phyloP scores from a whole-genome alignment of 495 filamentous ascomycete species.

The Echria macrotheca region DNA sequence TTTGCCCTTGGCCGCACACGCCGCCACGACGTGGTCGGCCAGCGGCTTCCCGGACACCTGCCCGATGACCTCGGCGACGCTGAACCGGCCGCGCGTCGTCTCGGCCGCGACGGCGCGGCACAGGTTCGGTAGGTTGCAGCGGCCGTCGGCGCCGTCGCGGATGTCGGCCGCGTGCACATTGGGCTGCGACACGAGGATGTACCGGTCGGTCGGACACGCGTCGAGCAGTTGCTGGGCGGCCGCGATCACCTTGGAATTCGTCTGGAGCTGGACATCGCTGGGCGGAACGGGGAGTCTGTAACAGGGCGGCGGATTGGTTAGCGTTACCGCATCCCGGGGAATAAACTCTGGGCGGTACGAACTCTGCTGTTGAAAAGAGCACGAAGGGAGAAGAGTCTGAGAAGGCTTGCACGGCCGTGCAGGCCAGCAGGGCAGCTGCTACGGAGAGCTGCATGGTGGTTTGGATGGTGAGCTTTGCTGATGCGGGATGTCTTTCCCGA shows the following conservation, averaged over 20 bases:
- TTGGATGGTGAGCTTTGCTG: constrained; percentile 11
- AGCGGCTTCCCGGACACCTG: constrained; percentile 43
- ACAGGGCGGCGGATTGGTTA: too few relatives aligned
- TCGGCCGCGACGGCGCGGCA: constrained; percentile 21
- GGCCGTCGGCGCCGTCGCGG: constrained; percentile 25
- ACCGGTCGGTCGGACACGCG: constrained; percentile 67
- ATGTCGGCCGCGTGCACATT: constrained; percentile 65
- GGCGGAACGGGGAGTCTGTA: constrained; percentile 29
- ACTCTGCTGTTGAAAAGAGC: constrained; percentile 75
- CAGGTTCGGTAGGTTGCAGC: constrained; percentile 28
- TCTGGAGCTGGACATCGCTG: constrained; percentile 38
- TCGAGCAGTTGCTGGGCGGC: constrained; percentile 46
- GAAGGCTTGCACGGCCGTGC: constrained; percentile 61
- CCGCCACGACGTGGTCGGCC: constrained; percentile 24
- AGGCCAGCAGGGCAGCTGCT: constrained; percentile 57
- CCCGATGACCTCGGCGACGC: constrained; percentile 60
- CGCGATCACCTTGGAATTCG: constrained; percentile 33
- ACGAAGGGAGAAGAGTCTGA: constrained; percentile 82
- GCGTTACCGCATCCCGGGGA: too few relatives aligned
- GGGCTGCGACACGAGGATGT: constrained; percentile 77
- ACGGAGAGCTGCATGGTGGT: constrained; percentile 55
- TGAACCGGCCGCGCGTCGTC: constrained; percentile 23
- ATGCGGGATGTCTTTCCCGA: constrained; percentile 7
- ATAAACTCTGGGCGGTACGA: too few relatives aligned
- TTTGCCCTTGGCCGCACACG: constrained; percentile 36